Percentiles rank a stretch among this genome's conserved stretches.
Conservation (phyloP, 2,329 filamentous ascomycete species). For the Neopestalotiopsis sp. region DNA sequence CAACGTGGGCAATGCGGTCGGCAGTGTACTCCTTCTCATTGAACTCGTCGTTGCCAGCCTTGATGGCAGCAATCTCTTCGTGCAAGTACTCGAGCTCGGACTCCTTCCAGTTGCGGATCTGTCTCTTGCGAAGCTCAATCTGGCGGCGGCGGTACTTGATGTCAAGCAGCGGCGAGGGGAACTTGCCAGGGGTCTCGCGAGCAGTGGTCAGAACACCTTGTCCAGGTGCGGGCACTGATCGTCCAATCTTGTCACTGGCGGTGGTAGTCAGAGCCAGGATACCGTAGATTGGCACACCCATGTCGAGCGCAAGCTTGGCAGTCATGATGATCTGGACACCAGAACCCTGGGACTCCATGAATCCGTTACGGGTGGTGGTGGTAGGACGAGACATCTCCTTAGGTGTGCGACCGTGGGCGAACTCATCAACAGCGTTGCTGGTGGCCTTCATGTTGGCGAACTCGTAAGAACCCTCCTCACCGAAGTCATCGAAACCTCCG, state of each 20-base stretch:
- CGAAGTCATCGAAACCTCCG: constrained; percentile 98
- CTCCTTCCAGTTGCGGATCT: constrained; percentile 97
- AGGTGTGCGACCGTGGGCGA: constrained; percentile 92
- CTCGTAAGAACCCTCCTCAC: constrained; percentile 98
- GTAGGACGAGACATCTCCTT: constrained; percentile 98
- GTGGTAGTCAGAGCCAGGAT: constrained; percentile 92
- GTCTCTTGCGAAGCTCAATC: constrained; percentile 89
- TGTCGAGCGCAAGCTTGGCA: constrained; percentile 91
- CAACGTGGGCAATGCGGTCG: constrained; percentile 84
- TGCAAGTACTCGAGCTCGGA: constrained; percentile 91
- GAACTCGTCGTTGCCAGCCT: constrained; percentile 76
- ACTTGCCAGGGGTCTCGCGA: constrained; percentile 87
- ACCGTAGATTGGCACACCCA: constrained; percentile 98
- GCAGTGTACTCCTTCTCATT: constrained; percentile 84
- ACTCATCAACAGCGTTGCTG: constrained; percentile 96
- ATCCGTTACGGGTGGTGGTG: constrained; percentile 94
- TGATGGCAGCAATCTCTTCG: constrained; percentile 91
- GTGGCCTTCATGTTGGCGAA: constrained; percentile 99
- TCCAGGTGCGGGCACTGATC: constrained; percentile 93
- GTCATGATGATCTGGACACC: constrained; percentile 99
- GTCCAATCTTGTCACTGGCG: constrained; percentile 98
- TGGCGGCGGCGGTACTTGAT: constrained; percentile 97
- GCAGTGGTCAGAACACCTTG: constrained; percentile 97
- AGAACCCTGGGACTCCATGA: constrained; percentile 99
- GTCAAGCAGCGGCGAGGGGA: constrained; percentile 93